A percentile compares a stretch with the other conserved stretches of the same genome.
phyloP scores from a whole-genome alignment of 2,329 filamentous ascomycete species.

The Uncinocarpus reesii region DNA sequence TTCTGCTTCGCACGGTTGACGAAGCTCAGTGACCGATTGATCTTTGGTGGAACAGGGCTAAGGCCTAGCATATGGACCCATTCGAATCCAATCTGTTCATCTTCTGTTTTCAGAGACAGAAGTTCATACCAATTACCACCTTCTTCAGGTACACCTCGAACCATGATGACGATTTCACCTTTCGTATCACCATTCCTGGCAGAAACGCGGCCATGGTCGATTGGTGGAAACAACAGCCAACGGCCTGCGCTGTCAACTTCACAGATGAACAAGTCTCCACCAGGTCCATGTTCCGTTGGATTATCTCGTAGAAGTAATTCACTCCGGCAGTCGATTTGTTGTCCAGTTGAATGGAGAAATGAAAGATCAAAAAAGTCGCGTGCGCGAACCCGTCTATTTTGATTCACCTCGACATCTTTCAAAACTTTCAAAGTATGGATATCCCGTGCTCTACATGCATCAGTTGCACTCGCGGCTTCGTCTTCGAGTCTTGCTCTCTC shows the following conservation, averaged over 20 bases:
- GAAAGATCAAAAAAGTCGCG: constrained; percentile 84
- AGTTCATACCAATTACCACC: constrained; percentile 71
- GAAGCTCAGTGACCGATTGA: constrained; percentile 47
- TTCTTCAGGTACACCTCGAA: constrained; percentile 57
- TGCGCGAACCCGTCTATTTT: constrained; percentile 70
- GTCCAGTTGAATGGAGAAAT: constrained; percentile 76
- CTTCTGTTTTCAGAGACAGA: constrained; percentile 63
- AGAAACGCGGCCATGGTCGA: constrained; percentile 63
- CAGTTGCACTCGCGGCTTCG: constrained; percentile 74
- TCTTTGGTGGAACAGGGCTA: constrained; percentile 50
- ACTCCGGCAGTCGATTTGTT: constrained; percentile 77
- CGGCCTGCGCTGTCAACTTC: constrained; percentile 68
- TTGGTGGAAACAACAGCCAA: constrained; percentile 85
- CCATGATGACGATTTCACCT: constrained; percentile 73
- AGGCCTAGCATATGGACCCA: constrained; percentile 81
- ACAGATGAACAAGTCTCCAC: constrained; percentile 82
- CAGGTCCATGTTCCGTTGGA: constrained; percentile 51
- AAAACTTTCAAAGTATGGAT: constrained; percentile 64
- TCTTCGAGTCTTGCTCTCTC: constrained; percentile 67
- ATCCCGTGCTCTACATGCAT: constrained; percentile 69
- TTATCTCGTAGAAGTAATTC: constrained; percentile 82
- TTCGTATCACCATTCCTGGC: constrained; percentile 64
- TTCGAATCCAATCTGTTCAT: constrained; percentile 67
- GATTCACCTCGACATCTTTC: constrained; percentile 60
- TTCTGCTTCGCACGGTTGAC: constrained; percentile 34